Evolutionary conservation across 805 yeast genomes (phyloP).

Genomic region (Suhomyces sp.): DNA sequence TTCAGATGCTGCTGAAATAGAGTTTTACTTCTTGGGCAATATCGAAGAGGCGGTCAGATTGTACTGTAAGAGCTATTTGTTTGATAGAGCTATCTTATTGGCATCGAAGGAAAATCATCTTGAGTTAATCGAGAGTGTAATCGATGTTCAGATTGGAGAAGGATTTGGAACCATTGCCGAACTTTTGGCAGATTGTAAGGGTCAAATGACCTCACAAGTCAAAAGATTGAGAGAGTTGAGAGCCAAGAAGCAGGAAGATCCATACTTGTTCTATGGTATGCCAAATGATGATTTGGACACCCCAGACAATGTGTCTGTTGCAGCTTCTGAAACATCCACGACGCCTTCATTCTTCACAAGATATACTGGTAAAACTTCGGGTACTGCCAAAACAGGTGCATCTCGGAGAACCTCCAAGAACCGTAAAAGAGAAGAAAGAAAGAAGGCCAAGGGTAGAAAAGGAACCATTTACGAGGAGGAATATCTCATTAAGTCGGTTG

Average conservation of each 20-base stretch:
- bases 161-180: slow-evolving; percentile 88
- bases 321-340: slow-evolving; percentile 90
- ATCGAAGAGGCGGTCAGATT: slow-evolving; percentile 59
- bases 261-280: slow-evolving; percentile 75
- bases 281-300: slow-evolving; percentile 59
- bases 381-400: slow-evolving; percentile 96
- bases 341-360: slow-evolving; percentile 91
- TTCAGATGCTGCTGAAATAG: slow-evolving; percentile 76
- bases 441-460: slow-evolving; percentile 94
- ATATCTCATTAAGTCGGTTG: slow-evolving; percentile 81
- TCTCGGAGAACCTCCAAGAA: slow-evolving; percentile 90
- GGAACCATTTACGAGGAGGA: slow-evolving; percentile 98
- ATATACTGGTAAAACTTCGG: slow-evolving; percentile 93
- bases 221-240: slow-evolving; percentile 81
- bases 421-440: slow-evolving; percentile 91
- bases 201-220: slow-evolving; percentile 81
- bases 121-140: slow-evolving; percentile 52
- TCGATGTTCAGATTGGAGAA: slow-evolving; percentile 77
- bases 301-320: slow-evolving; percentile 92
- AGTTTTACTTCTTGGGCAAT: slow-evolving; percentile 58
- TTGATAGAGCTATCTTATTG: slow-evolving; percentile 71
- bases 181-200: slow-evolving; percentile 86
- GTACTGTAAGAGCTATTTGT: slow-evolving; percentile 72
- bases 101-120: slow-evolving; percentile 44
- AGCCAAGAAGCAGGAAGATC: slow-evolving; percentile 77